Evolutionary conservation across 1,284 basidiomycete genomes (phyloP), one percentile per base, ranked within the genome.

Genomic region (Blastosporella zonata): DNA sequence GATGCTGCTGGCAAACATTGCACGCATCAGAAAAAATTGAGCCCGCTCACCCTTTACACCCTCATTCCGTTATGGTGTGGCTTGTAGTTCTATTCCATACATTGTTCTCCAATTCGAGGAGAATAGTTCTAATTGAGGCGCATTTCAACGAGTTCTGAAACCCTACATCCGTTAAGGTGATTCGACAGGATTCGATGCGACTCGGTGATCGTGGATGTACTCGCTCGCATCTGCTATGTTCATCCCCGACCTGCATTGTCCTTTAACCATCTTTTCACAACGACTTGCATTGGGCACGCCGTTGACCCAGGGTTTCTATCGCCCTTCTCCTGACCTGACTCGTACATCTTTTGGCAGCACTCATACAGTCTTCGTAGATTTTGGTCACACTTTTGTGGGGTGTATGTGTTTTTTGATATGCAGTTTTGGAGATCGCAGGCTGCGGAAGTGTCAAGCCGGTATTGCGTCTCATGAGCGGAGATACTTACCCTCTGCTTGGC

Each of bases 401-500:
- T 57, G 56, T 85, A 87, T 0, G 79, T 84, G 62, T 87, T 77
- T 55, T 74, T 81, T 50, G 73, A 72, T 17, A 88, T 67, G 60
- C 86, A 88, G 0, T 67, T 47, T 46, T 87, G 84, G 3, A 87
- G 67, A 15, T 69, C 60, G 59, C 84, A 87, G 0, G 84, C 85
- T 87, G 50, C 3, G n/a, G 21, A 22, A 35, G 31, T 22, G 1
- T 47, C 13, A 31, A 9, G 15, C 12, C 12, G 25, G 31, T 2
- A 20, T 15, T 13, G 12, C 31, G n/a, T 10, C 21, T 23, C 27
- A 42, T 22, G 25, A 20, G 41, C 15, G 10, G 35, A 34, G 18
- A 20, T 33, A 40, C 50, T 10, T 22, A 63, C 63, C 63, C 60
- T 64, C 58, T 20, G 55, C 44, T 54, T 67, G 64, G 40, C 65